Conservation (phyloP, 352 stramenopile species). For the Phytophthora pluvialis region DNA sequence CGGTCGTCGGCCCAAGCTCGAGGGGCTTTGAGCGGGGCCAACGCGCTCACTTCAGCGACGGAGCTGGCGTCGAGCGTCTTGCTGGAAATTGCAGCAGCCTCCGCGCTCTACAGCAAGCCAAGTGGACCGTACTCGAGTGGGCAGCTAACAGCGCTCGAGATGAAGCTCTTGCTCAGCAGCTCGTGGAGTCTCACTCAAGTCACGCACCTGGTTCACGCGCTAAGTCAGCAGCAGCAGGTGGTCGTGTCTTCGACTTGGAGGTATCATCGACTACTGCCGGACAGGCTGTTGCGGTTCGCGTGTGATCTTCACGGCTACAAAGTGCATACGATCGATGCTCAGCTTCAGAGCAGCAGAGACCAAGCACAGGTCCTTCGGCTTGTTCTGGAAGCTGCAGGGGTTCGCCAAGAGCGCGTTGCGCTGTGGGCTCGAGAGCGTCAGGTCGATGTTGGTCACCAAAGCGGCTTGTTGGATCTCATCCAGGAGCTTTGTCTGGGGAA, state of each 20-base stretch:
- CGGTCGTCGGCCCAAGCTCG: slow-evolving; percentile 22
- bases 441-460: slow-evolving; percentile 7
- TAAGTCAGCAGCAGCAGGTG: slow-evolving; percentile 37
- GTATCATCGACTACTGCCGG: slow-evolving; percentile 12
- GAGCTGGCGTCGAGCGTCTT: slow-evolving; percentile 27
- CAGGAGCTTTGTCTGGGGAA: slow-evolving; percentile 45
- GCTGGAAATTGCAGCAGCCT: slow-evolving; percentile 29
- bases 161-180: slow-evolving; percentile 39
- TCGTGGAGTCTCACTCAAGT: slow-evolving; percentile 42
- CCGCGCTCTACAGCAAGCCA: neutral
- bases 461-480: slow-evolving; percentile 30
- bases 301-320: slow-evolving; percentile 50
- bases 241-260: slow-evolving; percentile 31
- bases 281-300: slow-evolving; percentile 43
- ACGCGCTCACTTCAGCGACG: slow-evolving; percentile 1
- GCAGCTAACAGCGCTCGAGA: slow-evolving; percentile 19
- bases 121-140: slow-evolving; percentile 15
- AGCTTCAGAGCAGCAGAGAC: neutral
- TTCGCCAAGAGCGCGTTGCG: slow-evolving; percentile 45
- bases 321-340: slow-evolving; percentile 24
- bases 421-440: slow-evolving; percentile 38
- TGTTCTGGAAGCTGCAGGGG: slow-evolving; percentile 30
- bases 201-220: slow-evolving; percentile 45
- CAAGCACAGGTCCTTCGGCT: slow-evolving; percentile 2
- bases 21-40: neutral